A percentile compares a stretch with the other conserved stretches of the same genome.
Evolutionary conservation across 495 filamentous ascomycete species (phyloP).

Genomic region (Trichocladium antarcticum): DNA sequence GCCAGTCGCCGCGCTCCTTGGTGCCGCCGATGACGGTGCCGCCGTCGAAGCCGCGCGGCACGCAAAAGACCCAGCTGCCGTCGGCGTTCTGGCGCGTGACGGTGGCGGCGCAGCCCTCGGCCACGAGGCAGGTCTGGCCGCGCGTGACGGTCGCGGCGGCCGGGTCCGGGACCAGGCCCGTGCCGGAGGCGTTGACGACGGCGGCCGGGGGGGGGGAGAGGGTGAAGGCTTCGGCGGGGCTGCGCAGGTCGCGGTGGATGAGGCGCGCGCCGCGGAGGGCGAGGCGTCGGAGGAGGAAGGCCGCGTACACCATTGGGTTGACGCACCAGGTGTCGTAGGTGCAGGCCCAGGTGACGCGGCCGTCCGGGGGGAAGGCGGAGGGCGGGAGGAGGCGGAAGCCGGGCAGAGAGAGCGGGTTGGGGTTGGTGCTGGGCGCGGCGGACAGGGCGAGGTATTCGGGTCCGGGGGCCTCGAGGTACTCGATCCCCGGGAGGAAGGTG

Average conservation of each 20-base stretch:
- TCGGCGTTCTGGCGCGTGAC: slow-evolving; percentile 50
- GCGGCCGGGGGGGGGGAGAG: slow-evolving; percentile 27
- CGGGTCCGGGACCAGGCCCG: slow-evolving; percentile 45
- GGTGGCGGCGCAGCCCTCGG: slow-evolving; percentile 35
- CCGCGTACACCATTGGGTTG: slow-evolving; percentile 53
- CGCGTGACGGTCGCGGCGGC: slow-evolving; percentile 45
- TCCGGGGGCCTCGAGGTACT: slow-evolving; percentile 37
- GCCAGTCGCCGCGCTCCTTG: slow-evolving; percentile 49
- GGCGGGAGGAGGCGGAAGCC: slow-evolving; percentile 35
- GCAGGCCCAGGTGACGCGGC: slow-evolving; percentile 42
- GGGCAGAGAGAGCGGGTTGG: slow-evolving; percentile 31
- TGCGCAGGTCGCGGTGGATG: slow-evolving; percentile 33
- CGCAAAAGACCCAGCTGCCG: slow-evolving; percentile 50
- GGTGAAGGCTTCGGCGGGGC: slow-evolving; percentile 38
- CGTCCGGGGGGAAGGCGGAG: slow-evolving; percentile 33
- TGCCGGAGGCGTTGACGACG: slow-evolving; percentile 50
- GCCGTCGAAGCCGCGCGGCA: slow-evolving; percentile 48
- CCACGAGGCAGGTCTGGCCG: slow-evolving; percentile 38
- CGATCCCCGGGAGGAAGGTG: slow-evolving; percentile 42
- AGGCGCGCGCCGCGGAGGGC: slow-evolving; percentile 38
- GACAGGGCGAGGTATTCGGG: slow-evolving; percentile 16
- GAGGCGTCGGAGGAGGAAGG: slow-evolving; percentile 44
- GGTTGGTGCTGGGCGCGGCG: slow-evolving; percentile 11
- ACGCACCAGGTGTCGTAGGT: slow-evolving; percentile 48
- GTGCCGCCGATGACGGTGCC: slow-evolving; percentile 56